Conservation (phyloP, 805 yeast genomes). For the Limtongia smithiae region DNA sequence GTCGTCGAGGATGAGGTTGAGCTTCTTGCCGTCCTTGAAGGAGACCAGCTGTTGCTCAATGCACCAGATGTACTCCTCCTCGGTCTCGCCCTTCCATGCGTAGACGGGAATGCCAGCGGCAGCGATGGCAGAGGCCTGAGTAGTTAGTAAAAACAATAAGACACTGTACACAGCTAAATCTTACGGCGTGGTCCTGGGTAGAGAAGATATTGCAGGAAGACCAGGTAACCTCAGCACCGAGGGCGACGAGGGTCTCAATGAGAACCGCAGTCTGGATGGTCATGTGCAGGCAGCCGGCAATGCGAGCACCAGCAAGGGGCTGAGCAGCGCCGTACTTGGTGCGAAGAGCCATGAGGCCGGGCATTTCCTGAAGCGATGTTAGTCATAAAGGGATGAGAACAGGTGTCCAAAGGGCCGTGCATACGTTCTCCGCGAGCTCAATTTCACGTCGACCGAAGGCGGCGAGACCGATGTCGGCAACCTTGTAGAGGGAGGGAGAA, state of each 20-base stretch:
- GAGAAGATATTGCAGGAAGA: constrained; percentile 98
- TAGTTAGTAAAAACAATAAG: neutral
- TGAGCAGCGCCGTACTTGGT: constrained; percentile 83
- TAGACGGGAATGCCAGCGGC: constrained; percentile 99
- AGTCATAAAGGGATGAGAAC: too few species aligned
- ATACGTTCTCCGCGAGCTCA: constrained; percentile 97
- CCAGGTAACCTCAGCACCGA: constrained; percentile 99
- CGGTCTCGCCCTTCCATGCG: constrained; percentile 99
- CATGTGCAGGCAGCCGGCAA: constrained; percentile 99
- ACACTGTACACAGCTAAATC: neutral
- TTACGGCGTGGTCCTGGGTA: constrained; percentile 95
- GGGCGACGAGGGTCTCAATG: constrained; percentile 93
- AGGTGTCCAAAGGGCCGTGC: too few species aligned
- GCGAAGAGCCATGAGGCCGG: constrained; percentile 92
- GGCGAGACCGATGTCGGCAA: constrained; percentile 96
- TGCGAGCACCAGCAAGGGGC: constrained; percentile 97
- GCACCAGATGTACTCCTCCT: constrained; percentile 99
- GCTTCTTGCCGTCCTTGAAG: constrained; percentile 91
- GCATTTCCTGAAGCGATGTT: constrained; percentile 29
- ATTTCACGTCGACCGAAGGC: constrained; percentile 99
- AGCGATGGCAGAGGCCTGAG: constrained; percentile 90
- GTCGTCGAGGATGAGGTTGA: constrained; percentile 96
- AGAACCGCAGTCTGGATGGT: constrained; percentile 98
- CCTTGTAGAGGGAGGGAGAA: constrained; percentile 56
- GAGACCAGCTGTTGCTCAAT: constrained; percentile 98